phyloP scores from a whole-genome alignment of 75 land plant genomes.

The Chamaecyparis obtusa region DNA sequence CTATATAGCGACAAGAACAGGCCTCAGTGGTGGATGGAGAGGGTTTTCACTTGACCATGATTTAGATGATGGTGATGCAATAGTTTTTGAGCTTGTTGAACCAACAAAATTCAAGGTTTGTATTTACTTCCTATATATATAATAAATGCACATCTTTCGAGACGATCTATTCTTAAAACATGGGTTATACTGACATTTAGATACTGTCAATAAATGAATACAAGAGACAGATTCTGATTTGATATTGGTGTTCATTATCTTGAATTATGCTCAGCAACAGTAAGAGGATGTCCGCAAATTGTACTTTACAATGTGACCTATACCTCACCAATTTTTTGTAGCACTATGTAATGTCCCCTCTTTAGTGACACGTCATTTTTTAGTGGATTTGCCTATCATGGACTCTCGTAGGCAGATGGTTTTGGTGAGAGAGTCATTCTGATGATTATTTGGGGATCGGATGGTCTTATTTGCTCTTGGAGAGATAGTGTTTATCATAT shows the following conservation, averaged over 20 bases:
- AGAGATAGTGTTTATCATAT: too few relatives aligned
- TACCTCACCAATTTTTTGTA: background rate
- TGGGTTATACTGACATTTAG: background rate
- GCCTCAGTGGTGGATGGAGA: conserved; percentile 89
- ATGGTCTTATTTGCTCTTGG: too few relatives aligned
- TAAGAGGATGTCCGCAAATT: background rate
- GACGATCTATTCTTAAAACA: background rate
- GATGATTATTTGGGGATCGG: too few relatives aligned
- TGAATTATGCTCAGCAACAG: background rate
- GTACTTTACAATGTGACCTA: background rate
- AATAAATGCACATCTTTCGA: background rate
- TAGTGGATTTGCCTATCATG: too few relatives aligned
- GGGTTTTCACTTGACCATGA: conserved; percentile 66
- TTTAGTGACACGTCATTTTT: too few relatives aligned
- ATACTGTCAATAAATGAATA: background rate
- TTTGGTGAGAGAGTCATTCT: too few relatives aligned
- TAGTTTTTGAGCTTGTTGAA: conserved; percentile 61
- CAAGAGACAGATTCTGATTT: background rate
- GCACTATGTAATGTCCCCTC: too few relatives aligned
- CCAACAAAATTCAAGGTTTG: conserved; percentile 66
- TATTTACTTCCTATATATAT: background rate
- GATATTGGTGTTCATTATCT: background rate
- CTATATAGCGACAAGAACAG: conserved; percentile 56
- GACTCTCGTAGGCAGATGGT: too few relatives aligned
- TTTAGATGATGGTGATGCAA: conserved; percentile 73